Base-by-base conservation (phyloP, 257 asterid species). In the Jaltomata sinuosa region DNA sequence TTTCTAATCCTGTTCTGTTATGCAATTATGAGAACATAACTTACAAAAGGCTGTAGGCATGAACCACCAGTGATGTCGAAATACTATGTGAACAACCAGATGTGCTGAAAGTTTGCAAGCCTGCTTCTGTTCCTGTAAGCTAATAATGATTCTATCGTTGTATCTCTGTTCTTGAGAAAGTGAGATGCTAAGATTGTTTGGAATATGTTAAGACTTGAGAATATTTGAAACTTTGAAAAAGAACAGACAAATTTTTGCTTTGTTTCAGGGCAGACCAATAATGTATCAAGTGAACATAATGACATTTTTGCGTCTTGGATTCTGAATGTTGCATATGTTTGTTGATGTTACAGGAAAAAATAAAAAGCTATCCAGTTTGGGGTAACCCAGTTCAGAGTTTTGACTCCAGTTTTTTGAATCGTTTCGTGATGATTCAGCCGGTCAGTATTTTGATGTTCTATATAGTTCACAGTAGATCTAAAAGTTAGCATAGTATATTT, bases 91-190 rank as follows among this genome's bases (percentile, higher is more conserved):
- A 88, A 57, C 98, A 94, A 31, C 90, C 94, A 50, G 97, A 97
- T 77, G 97, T 94, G 78, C 52, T 97, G 86, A 91, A 98, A 72
- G 89, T 97, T 84, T 91, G 91, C 87, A 97, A 97, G 90, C 99
- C 99, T 50, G 99, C 98, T 19, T 92, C 99, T 77, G 92, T 92
- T 88, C 99, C 98, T 42, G 99, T 97, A 92, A 97, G 99, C 88
- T 83, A 84, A 80, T 85, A 45, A 31, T 62, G 77, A 78, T 71
- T 27, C 2, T n/a, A n/a, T 84, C 61, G 42, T 80, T 50, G 29
- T 62, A 62, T n/a, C 27, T 49, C 54, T 79, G 25, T 52, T 8
- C 40, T 68, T 81, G 74, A 29, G 67, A 1, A 57, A 11, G 57
- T 69, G 77, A 19, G 18, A 47, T 79, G 49, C 19, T 36, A 53